Evolutionary conservation across 2,329 filamentous ascomycete species (phyloP).

Genomic region (Tricladium varicosporioides): DNA sequence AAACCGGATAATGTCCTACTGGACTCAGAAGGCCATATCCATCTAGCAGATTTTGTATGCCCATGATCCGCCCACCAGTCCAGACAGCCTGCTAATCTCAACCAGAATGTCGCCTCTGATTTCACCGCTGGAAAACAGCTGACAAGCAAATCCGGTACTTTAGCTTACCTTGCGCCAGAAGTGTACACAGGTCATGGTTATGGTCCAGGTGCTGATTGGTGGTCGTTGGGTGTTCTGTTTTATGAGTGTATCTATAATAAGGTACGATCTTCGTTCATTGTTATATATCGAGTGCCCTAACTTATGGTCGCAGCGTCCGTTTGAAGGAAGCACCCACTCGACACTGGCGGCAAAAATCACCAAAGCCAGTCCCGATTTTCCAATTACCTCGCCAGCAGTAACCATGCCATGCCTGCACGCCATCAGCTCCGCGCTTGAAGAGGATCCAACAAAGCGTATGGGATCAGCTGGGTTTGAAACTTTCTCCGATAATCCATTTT

Average conservation of each 20-base stretch:
- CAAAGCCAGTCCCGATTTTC: constrained; percentile 79
- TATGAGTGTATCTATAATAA: constrained; percentile 99
- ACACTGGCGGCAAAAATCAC: constrained; percentile 77
- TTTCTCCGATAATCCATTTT: constrained; percentile 88
- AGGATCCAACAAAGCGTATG: constrained; percentile 76
- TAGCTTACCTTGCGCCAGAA: constrained; percentile 94
- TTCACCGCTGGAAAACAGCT: constrained; percentile 77
- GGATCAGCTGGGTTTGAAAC: constrained; percentile 79
- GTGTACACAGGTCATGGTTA: constrained; percentile 92
- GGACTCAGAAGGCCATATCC: constrained; percentile 88
- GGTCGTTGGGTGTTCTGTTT: constrained; percentile 96
- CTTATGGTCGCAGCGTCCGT: constrained; percentile 66
- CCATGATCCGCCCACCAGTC: constrained; percentile 1
- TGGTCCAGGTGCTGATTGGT: constrained; percentile 91
- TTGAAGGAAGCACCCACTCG: constrained; percentile 85
- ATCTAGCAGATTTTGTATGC: constrained; percentile 94
- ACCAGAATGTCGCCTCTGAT: constrained; percentile 92
- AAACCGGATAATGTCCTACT: constrained; percentile 91
- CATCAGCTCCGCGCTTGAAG: constrained; percentile 78
- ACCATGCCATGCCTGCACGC: constrained; percentile 85
- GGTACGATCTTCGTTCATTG: constrained; percentile 47
- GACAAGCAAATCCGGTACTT: constrained; percentile 93
- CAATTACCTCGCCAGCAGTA: constrained; percentile 88
- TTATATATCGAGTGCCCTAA: not conserved
- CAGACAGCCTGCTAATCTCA: constrained; percentile 35